Base-by-base conservation (phyloP, 345 rosid species). In the Lepidium africanum region DNA sequence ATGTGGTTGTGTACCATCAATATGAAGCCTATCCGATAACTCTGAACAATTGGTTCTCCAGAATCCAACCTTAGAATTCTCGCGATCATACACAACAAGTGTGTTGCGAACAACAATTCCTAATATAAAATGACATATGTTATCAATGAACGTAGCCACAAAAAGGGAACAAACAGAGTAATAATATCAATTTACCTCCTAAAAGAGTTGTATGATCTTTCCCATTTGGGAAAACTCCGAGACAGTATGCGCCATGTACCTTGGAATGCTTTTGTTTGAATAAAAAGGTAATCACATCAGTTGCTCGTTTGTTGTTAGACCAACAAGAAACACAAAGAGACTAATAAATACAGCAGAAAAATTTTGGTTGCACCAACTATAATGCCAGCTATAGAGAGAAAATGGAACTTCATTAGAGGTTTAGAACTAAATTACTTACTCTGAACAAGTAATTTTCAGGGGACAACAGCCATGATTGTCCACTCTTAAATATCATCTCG, bases 41-140 rank as follows among this genome's bases (percentile, higher is more conserved):
- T 87, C 87, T 1, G 97, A 90, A 75, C 99, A 94, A 70, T 94
- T 91, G 16, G 99, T 94, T 84, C 92, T 94, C 99, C 97, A 88
- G 64, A 94, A 94, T 32, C 99, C 99, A 58, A 91, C 81, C 73
- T 81, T 87, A 27, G 87, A 81, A 76, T 87, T 81, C 72, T 85
- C 88, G 17, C 96, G 90, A 67, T 94, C 97, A 80, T 94, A 94
- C 63, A 79, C 77, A 30, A 91, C 97, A 70, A 94, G 87, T 36
- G 96, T 91, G 65, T 94, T 94, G 60, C 96, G 95, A 17, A 87
- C 89, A 57, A 87, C 46, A 14, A 94, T 94, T 65, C 96, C 98
- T 90, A 75, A 67, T 69, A 40, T 41, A 39, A 68, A 9, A 33
- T 14, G 23, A 37, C 16, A 14, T 63, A 49, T 45, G 63, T 37